Base-by-base conservation (phyloP, 1,139 yeast genomes). In the Taphrina communis region DNA sequence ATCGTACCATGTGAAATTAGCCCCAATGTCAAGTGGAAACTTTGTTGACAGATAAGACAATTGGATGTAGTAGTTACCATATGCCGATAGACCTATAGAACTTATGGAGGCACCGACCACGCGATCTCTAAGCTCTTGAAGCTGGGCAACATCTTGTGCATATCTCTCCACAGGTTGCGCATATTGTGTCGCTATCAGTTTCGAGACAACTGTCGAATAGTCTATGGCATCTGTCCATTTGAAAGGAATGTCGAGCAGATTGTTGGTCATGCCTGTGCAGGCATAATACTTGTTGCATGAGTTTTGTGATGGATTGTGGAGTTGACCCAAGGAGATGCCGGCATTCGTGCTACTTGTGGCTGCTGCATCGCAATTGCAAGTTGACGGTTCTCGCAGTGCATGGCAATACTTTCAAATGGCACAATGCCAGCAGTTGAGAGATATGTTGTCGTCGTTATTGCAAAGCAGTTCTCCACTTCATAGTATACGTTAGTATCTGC, bases 151-250 rank as follows among this genome's bases (percentile, higher is more conserved):
- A n/a, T 60, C 65, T 9, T 48, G 25, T 8, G 31, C 21, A 25
- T 36, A 50, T 17, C 38, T 38, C 21, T 50, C 57, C 38, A 41
- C 39, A n/a, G 36, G 65, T 36, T 60, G 65, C 6, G 57, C n/a
- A 31, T 25, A 68, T 19, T 36, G 53, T 25, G 14, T n/a, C n/a
- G 17, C 19, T 31, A 56, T 39, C 19, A 60, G 46, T 36, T 19
- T 19, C 17, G 36, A 14, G 21, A 56, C 8, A 39, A 21, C 11
- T 12, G 36, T 14, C 19, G n/a, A 14, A n/a, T 77, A 76, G 46
- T 70, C 70, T 11, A 57, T 11, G 38, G 17, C 36, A 6, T n/a
- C 6, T 6, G 50, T 63, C 70, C 70, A 57, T 58, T 19, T 48
- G 19, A 60, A 39, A 9, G 56, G 48, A 25, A 60, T 9, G 6